phyloP scores from a whole-genome alignment of 2,329 filamentous ascomycete genomes.

The Aspergillus viridinutans region DNA sequence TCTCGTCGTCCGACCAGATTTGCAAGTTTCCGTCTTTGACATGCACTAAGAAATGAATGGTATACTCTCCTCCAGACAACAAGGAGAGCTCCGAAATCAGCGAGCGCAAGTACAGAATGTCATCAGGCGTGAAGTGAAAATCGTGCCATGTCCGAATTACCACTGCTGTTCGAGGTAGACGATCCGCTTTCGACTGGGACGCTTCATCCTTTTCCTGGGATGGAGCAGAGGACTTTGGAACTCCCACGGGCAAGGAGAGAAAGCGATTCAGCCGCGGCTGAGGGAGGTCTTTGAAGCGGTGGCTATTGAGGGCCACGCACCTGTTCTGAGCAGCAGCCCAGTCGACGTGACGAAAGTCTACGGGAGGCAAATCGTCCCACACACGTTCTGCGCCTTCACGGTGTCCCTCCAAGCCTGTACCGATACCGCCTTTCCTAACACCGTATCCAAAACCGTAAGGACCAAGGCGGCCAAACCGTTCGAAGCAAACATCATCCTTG shows the following conservation, averaged over 20 bases:
- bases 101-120: conserved; percentile 75
- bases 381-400: conserved; percentile 73
- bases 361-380: conserved; percentile 66
- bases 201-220: conserved; percentile 17
- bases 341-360: conserved; percentile 72
- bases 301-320: conserved; percentile 67
- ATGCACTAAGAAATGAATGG: conserved; percentile 77
- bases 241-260: conserved; percentile 30
- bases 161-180: conserved; percentile 62
- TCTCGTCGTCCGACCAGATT: conserved; percentile 75
- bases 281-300: conserved; percentile 56
- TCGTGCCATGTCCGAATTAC: conserved; percentile 77
- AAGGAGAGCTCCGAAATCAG: conserved; percentile 75
- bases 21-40: conserved; percentile 74
- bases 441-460: conserved; percentile 91
- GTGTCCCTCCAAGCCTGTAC: conserved; percentile 81
- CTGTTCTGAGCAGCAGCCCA: conserved; percentile 76
- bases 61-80: conserved; percentile 75
- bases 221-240: conserved; percentile 12
- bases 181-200: conserved; percentile 18
- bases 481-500: conserved; percentile 84
- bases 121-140: conserved; percentile 72
- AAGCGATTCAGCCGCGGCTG: conserved; percentile 34
- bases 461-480: conserved; percentile 80
- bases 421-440: conserved; percentile 69